These are phyloP conservation scores for Colletotrichum cordylinicola DNA, from an alignment of 2,329 filamentous ascomycete species.

Conservation along the genomic window DNA sequence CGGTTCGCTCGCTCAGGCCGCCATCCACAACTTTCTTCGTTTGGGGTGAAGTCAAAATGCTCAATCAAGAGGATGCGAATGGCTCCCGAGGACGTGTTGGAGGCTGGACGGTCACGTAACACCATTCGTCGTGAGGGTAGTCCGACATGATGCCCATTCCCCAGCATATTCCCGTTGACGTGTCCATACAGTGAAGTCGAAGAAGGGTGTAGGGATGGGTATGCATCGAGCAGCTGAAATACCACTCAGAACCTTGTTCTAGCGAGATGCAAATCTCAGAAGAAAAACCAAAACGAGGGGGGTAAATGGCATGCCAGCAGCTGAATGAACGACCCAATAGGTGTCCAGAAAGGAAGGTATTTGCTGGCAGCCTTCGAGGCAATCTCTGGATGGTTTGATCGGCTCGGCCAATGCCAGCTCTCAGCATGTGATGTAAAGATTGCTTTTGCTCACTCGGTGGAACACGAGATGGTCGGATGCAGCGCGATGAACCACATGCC, in stretches of 20 bases:
- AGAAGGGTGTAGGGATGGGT: neutral
- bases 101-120: neutral
- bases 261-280: neutral
- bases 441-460: neutral
- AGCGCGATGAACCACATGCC: neutral
- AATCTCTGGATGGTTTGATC: neutral
- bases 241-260: neutral
- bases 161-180: neutral
- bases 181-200: neutral
- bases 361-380: neutral
- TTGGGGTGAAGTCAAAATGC: slow-evolving; percentile 7
- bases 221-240: neutral
- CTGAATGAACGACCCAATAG: neutral
- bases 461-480: neutral
- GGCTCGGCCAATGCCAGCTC: neutral
- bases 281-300: neutral
- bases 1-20: slow-evolving; percentile 20
- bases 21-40: slow-evolving; percentile 5
- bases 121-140: neutral
- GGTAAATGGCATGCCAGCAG: neutral
- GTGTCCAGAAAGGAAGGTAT: neutral
- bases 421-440: neutral
- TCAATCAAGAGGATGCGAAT: neutral
- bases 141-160: neutral
- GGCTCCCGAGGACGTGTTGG: neutral